phyloP scores from a whole-genome alignment of 306 rosid genomes.

The Castanopsis chinensis region DNA sequence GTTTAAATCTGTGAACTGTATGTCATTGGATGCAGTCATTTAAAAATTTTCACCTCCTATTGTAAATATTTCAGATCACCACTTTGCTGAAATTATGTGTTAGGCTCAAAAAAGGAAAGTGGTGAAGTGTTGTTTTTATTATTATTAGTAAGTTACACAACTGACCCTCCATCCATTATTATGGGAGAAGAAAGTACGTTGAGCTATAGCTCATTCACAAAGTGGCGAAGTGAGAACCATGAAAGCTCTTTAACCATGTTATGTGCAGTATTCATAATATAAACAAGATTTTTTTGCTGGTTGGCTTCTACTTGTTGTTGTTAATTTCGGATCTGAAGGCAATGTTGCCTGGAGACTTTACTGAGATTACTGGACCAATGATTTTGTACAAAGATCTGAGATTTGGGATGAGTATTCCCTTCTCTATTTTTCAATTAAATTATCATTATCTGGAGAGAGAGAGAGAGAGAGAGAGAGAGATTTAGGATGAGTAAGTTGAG shows the following conservation, averaged over 20 bases:
- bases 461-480: too few relatives aligned
- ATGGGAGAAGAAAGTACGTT: too few relatives aligned
- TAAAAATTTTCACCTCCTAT: too few relatives aligned
- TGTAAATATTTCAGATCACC: background rate
- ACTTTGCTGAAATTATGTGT: background rate
- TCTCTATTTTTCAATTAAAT: too few relatives aligned
- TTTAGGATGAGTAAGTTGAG: background rate
- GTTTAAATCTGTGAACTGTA: too few relatives aligned
- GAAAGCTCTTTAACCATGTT: background rate
- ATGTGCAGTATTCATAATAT: background rate
- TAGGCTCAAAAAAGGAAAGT: background rate
- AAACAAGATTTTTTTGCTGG: background rate
- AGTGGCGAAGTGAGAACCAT: background rate
- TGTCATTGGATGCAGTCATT: too few relatives aligned
- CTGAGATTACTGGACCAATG: background rate
- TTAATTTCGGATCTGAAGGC: background rate
- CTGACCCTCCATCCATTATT: too few relatives aligned
- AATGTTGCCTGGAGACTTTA: background rate
- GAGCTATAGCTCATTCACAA: too few relatives aligned
- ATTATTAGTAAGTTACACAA: too few relatives aligned
- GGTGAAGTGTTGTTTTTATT: background rate
- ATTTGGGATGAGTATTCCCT: background rate
- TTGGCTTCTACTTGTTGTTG: background rate
- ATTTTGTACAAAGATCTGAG: background rate
- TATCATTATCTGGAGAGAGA: too few relatives aligned